These are phyloP conservation scores for Aureobasidium sp. DNA, from an alignment of 2,329 filamentous ascomycete species.

Conservation along the genomic window DNA sequence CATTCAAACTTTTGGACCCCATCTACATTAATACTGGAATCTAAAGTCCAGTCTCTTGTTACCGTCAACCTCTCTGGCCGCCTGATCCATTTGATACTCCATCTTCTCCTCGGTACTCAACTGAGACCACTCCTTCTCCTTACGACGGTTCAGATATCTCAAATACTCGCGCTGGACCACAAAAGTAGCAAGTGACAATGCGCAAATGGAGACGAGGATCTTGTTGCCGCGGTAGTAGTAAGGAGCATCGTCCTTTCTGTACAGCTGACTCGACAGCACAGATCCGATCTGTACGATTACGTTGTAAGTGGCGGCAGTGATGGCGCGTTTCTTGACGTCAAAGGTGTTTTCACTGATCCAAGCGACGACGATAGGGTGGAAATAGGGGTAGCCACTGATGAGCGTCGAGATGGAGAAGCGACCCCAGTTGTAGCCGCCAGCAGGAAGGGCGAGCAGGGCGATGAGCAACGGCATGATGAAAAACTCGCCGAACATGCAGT, in stretches of 20 bases:
- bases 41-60: conserved; percentile 17
- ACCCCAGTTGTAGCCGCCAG: conserved; percentile 44
- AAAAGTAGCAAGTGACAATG: conserved; percentile 45
- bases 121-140: conserved; percentile 40
- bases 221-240: conserved; percentile 54
- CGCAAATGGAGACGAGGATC: conserved; percentile 46
- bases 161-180: conserved; percentile 43
- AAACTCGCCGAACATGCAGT: conserved; percentile 47
- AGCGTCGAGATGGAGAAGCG: conserved; percentile 30
- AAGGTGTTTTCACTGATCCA: conserved; percentile 48
- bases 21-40: conserved; percentile 5
- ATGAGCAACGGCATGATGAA: conserved; percentile 49
- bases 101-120: conserved; percentile 42
- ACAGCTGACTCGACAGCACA: conserved; percentile 46
- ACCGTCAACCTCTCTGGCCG: conserved; percentile 10
- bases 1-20: too few species aligned
- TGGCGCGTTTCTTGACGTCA: conserved; percentile 44
- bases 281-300: conserved; percentile 43
- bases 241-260: conserved; percentile 46
- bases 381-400: conserved; percentile 40
- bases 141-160: conserved; percentile 43
- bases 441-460: conserved; percentile 45
- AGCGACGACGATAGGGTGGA: conserved; percentile 48
- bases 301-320: conserved; percentile 45
- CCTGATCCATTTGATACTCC: conserved; percentile 40